Conservation (phyloP, 192 early-diverging fungal species). For the Backusella mclennaniae region DNA sequence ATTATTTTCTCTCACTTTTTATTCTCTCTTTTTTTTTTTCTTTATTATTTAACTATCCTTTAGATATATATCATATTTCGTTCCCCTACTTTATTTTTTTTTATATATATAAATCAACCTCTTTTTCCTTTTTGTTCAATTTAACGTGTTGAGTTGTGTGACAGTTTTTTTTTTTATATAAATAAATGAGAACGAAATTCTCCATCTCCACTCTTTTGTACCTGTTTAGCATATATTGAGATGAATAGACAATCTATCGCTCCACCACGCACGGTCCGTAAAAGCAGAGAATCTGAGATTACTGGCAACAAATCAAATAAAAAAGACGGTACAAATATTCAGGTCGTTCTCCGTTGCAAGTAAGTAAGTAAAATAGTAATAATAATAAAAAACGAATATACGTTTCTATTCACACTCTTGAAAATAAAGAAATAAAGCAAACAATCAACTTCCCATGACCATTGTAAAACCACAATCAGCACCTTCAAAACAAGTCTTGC, state of each 20-base stretch:
- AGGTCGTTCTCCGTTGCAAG: constrained; percentile 79
- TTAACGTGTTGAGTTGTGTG: too few relatives aligned
- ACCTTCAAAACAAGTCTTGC: constrained; percentile 58
- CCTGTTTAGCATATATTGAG: neutral
- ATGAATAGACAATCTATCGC: neutral
- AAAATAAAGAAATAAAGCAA: constrained; percentile 12
- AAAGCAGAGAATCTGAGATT: neutral
- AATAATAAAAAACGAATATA: neutral
- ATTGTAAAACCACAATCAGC: constrained; percentile 65
- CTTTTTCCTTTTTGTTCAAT: neutral
- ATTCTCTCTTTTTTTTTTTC: neutral
- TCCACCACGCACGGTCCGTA: neutral
- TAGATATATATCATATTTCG: neutral
- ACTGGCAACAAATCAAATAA: neutral
- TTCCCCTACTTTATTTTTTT: neutral
- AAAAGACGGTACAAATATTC: constrained; percentile 74
- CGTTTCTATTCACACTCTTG: too few relatives aligned
- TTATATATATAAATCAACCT: neutral
- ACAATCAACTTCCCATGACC: constrained; percentile 16
- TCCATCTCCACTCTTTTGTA: neutral
- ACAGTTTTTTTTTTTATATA: too few relatives aligned
- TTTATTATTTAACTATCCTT: neutral
- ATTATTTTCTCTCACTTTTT: neutral
- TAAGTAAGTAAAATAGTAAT: constrained; percentile 25
- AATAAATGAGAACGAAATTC: too few relatives aligned